Conservation (phyloP, 306 rosid species). For the Rosa rugosa region DNA sequence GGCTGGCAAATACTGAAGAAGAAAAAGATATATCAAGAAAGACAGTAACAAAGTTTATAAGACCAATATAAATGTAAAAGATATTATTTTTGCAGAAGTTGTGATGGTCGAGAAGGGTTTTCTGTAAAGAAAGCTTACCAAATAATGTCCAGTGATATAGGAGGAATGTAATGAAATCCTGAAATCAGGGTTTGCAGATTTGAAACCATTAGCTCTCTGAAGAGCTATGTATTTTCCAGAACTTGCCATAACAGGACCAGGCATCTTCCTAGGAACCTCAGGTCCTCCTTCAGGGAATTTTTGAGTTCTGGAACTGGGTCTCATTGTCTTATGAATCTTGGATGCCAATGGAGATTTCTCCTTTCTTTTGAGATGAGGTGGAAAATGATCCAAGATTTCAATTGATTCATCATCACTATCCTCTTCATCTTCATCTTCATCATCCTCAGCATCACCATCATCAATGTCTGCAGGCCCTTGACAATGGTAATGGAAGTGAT, state of each 20-base stretch:
- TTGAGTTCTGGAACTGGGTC: not conserved
- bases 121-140: not conserved
- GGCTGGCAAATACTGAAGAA: not conserved
- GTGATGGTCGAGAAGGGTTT: not conserved
- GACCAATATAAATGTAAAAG: not conserved
- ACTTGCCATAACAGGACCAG: not conserved
- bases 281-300: not conserved
- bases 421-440: not conserved
- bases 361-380: not conserved
- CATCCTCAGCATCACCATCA: not conserved
- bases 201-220: not conserved
- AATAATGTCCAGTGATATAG: not conserved
- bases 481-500: not conserved
- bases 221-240: not conserved
- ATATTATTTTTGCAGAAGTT: not conserved
- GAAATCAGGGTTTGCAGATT: not conserved
- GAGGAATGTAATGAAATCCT: not conserved
- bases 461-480: not conserved
- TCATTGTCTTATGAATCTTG: not conserved
- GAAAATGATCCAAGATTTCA: not conserved
- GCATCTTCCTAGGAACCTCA: slow-evolving; percentile 2
- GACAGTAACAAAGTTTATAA: not conserved
- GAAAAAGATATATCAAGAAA: not conserved
- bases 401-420: not conserved
- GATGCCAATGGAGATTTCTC: not conserved